Evolutionary conservation across 2,329 filamentous ascomycete genomes (phyloP).

Genomic region (Alternaria sp.): DNA sequence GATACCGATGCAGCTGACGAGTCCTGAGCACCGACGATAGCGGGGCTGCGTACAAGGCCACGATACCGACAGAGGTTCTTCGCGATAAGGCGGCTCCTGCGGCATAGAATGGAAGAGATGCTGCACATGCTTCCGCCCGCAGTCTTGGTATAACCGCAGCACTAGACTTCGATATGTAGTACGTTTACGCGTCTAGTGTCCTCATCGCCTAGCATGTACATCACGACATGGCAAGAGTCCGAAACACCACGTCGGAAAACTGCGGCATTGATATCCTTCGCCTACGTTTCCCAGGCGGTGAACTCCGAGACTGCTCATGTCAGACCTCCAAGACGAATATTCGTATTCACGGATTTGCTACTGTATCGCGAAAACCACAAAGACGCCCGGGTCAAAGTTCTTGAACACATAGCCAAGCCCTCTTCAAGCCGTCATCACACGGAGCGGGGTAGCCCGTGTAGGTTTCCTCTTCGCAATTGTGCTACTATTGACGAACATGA

Average conservation of each 20-base stretch:
- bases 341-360: not conserved
- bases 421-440: conserved; percentile 5
- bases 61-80: not conserved
- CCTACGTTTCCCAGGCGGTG: conserved; percentile 1
- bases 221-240: conserved; percentile 12
- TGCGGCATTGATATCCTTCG: not conserved
- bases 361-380: not conserved
- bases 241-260: conserved; percentile 7
- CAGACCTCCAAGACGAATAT: not conserved
- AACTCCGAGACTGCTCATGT: not conserved
- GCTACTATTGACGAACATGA: conserved; percentile 12
- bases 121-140: not conserved
- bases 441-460: conserved; percentile 9
- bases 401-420: not conserved
- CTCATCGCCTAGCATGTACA: conserved; percentile 20
- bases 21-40: conserved; percentile 6
- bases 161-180: conserved; percentile 14
- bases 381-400: not conserved
- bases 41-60: not conserved
- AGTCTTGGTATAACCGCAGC: conserved; percentile 1
- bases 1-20: conserved; percentile 17
- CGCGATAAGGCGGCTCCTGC: not conserved
- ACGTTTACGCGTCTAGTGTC: conserved; percentile 9
- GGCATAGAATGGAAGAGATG: conserved; percentile 16
- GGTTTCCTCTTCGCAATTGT: conserved; percentile 8